Evolutionary conservation across 2,329 filamentous ascomycete species (phyloP), one percentile per base, ranked within the genome.

Genomic region (Calonectria pseudoturangicola): DNA sequence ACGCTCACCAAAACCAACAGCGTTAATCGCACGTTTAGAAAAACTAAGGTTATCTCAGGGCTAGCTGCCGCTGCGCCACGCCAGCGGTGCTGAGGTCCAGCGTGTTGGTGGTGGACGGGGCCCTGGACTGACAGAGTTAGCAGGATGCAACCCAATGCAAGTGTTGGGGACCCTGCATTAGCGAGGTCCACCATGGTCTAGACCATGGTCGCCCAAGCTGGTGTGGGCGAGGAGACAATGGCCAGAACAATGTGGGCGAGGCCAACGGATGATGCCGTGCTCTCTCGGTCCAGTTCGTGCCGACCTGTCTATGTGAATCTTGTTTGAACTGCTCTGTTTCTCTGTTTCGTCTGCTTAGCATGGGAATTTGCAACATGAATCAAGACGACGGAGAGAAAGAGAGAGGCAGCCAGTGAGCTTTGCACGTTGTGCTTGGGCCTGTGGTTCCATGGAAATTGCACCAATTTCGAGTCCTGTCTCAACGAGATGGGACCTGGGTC

Each of bases 121-220:
- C 28, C 47, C 63, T 43, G 30, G 63, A 63, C 58, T 47, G 27
- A 47, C 33, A 27, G 21, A 41, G 54, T 41, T 60, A 60, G 54
- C 36, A 60, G 33, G 33, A 47, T 54, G 36, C 66, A 45, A 48
- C 50, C 33, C 63, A 63, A 71, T 68, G 65, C 58, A 48, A 48
- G 65, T 72, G 70, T 45, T 68, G 41, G 68, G 64, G 70, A 68
- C 70, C 70, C 62, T 72, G 70, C 70, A 72, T 72, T 72, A 72
- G 70, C 45, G 56, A 68, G 50, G 65, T 39, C 65, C 58, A 39
- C 58, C 39, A n/a, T 16, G 70, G 50, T 72, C 70, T 68, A 68
- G 70, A 68, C 65, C 65, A 28, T 16, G 8, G 33, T 63, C 47
- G 21, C 28, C 47, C 28, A 25, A 28, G 27, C 25, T 18, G 36